phyloP scores from a whole-genome alignment of 495 filamentous ascomycete species.

The Xylaria intraflava region DNA sequence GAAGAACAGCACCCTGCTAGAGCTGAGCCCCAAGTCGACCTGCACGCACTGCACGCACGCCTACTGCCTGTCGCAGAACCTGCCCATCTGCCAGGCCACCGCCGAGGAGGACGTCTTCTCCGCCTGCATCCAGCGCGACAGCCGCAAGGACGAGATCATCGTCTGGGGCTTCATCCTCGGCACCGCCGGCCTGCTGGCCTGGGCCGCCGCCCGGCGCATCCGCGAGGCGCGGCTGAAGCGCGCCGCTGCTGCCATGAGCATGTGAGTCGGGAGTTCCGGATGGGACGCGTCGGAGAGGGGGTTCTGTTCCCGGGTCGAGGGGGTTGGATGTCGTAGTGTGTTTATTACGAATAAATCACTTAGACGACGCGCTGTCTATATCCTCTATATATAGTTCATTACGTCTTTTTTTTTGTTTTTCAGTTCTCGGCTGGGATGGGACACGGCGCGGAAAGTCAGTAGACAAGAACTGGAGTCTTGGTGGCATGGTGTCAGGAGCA shows the following conservation, averaged over 20 bases:
- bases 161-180: slow-evolving; percentile 84
- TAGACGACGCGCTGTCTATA: no score
- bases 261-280: background rate
- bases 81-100: slow-evolving; percentile 81
- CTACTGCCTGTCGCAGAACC: slow-evolving; percentile 78
- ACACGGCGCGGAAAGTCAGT: background rate
- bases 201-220: slow-evolving; percentile 57
- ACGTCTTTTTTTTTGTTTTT: no score
- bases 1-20: slow-evolving; percentile 85
- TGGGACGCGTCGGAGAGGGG: background rate
- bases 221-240: slow-evolving; percentile 45
- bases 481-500: background rate
- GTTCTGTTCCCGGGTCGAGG: background rate
- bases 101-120: slow-evolving; percentile 82
- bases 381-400: no score
- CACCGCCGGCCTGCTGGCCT: slow-evolving; percentile 73
- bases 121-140: slow-evolving; percentile 90
- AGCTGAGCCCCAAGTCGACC: slow-evolving; percentile 47
- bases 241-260: background rate
- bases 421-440: no score
- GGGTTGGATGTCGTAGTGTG: background rate
- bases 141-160: slow-evolving; percentile 79
- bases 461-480: background rate
- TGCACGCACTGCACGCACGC: slow-evolving; percentile 87
- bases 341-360: no score